Evolutionary conservation across 805 yeast species (phyloP).

Genomic region (Candida dendrica): DNA sequence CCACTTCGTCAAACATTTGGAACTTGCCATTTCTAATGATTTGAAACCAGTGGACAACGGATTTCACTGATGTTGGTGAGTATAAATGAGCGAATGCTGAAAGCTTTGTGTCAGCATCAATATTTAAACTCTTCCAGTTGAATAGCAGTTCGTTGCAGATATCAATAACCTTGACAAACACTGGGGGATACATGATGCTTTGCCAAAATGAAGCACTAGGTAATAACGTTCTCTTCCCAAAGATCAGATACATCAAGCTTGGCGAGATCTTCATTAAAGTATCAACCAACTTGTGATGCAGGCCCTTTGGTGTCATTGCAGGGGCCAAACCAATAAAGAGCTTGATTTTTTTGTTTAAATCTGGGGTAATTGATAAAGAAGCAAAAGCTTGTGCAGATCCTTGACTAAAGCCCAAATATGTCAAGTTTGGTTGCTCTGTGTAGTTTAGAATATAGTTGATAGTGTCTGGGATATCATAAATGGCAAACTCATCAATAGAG

Average conservation of each 20-base stretch:
- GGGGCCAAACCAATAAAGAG: conserved; percentile 82
- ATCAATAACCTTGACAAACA: conserved; percentile 69
- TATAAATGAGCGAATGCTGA: conserved; percentile 83
- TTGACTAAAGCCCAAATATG: conserved; percentile 86
- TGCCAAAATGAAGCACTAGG: conserved; percentile 78
- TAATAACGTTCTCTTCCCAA: conserved; percentile 68
- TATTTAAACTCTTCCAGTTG: conserved; percentile 73
- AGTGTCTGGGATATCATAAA: conserved; percentile 83
- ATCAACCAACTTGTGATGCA: conserved; percentile 70
- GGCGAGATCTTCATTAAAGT: conserved; percentile 75
- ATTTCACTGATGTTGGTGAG: conserved; percentile 85
- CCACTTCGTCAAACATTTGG: conserved; percentile 80
- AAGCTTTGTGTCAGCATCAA: conserved; percentile 63
- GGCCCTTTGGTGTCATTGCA: conserved; percentile 86
- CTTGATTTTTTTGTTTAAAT: conserved; percentile 47
- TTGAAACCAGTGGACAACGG: conserved; percentile 95
- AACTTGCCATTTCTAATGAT: conserved; percentile 70
- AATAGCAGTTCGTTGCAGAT: conserved; percentile 59
- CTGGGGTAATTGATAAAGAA: conserved; percentile 61
- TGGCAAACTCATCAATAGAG: conserved; percentile 85
- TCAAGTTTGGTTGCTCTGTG: conserved; percentile 48
- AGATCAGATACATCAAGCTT: conserved; percentile 58
- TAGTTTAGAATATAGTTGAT: conserved; percentile 61
- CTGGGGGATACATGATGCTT: conserved; percentile 65
- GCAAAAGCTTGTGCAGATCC: conserved; percentile 95